Evolutionary conservation across 2,329 filamentous ascomycete genomes (phyloP).

Genomic region (Hypoxylon sp.): DNA sequence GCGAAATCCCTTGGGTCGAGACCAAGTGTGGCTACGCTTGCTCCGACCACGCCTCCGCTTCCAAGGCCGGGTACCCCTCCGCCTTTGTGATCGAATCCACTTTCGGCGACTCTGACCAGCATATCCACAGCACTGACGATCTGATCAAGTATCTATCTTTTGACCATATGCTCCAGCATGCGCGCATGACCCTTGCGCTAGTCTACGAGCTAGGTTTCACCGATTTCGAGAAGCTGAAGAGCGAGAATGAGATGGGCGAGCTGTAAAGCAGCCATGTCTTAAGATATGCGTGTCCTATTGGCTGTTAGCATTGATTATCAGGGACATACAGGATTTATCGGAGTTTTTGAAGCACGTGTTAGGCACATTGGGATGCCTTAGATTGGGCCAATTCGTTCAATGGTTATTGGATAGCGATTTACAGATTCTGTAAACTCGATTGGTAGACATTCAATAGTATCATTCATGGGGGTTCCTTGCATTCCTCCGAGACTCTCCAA

Average conservation of each 20-base stretch:
- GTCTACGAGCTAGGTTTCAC: constrained; percentile 88
- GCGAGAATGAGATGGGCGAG: constrained; percentile 55
- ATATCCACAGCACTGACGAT: constrained; percentile 80
- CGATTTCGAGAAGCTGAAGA: constrained; percentile 69
- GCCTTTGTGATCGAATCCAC: constrained; percentile 83
- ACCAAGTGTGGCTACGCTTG: constrained; percentile 92
- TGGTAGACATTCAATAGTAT: constrained; percentile 17
- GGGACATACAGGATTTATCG: constrained; percentile 25
- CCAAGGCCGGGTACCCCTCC: constrained; percentile 80
- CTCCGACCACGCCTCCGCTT: constrained; percentile 80
- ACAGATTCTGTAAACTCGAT: constrained; percentile 11
- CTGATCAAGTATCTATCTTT: constrained; percentile 81
- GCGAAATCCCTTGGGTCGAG: constrained; percentile 86
- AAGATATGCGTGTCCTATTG: not conserved
- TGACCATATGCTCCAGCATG: constrained; percentile 93
- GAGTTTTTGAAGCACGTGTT: constrained; percentile 15
- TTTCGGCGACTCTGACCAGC: constrained; percentile 75
- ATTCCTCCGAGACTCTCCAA: not conserved
- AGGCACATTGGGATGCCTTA: constrained; percentile 8
- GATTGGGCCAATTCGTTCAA: constrained; percentile 11
- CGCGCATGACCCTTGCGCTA: constrained; percentile 84
- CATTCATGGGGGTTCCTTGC: constrained; percentile 14
- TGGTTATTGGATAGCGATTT: constrained; percentile 2
- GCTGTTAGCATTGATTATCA: constrained; percentile 7
- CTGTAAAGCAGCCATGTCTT: constrained; percentile 51